Evolutionary conservation across 2,329 filamentous ascomycete genomes (phyloP), one percentile per base, ranked within the genome.

Genomic region (Rhytidhysteron rufulum): DNA sequence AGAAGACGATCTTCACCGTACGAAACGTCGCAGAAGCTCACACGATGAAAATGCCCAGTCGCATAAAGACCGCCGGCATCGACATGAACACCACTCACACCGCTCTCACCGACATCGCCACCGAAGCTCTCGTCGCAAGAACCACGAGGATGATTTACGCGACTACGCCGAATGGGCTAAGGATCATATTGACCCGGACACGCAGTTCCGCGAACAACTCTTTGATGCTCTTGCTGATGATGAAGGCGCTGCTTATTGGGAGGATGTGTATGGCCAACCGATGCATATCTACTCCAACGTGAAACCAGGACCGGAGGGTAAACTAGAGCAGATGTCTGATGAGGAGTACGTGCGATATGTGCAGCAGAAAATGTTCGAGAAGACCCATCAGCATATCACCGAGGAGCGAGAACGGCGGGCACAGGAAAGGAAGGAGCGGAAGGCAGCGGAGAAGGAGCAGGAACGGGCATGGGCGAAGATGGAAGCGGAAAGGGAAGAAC

Each of bases 221-320:
- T 97, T 97, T 68, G 93, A 98, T 64, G 93, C 93, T 22, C 84
- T 98, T 66, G 91, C 89, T 27, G 93, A 98, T 65, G 91, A 97
- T 60, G 93, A 98, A 68, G 93, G 91, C 34, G 93, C 93, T 2
- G 79, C 82, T 6, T 98, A 93, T 70, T 98, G 93, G 93, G 85
- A 96, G 63, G 80, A 81, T 13, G 87, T 98, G n/a, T 98, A 97
- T 66, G 90, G 89, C 1, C 91, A 97, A 62, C 91, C 93, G 0
- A 85, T 97, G 36, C 89, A 96, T 65, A 79, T 81, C 5, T 96
- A 94, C 60, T 62, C 79, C 0, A 73, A 77, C 19, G 72, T 74
- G 0, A 72, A 58, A 77, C 77, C 47, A 65, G 82, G 56, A 38
- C 68, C 49, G 37, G 68, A 52, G 29, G 79, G 78, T 13, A 72